A percentile compares a stretch with the other conserved stretches of the same genome.
phyloP scores from a whole-genome alignment of 345 rosid species.

The Citrus sinensis region DVS_A1.0 CM039163.1:8328001-8328500 shows the following conservation, averaged over 20 bases:
- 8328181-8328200: background rate
- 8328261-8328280: background rate
- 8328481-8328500: background rate
- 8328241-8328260: background rate
- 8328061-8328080: slow-evolving; percentile 64
- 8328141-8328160: background rate
- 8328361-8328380: background rate
- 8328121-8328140: slow-evolving; percentile 19
- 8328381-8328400: background rate
- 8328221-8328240: background rate
- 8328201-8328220: background rate
- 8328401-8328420: background rate
- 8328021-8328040: slow-evolving; percentile 61
- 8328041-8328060: slow-evolving; percentile 67
- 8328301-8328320: background rate
- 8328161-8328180: background rate
- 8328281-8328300: background rate
- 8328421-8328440: background rate
- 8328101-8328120: slow-evolving; percentile 68
- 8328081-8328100: slow-evolving; percentile 29
- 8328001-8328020: slow-evolving; percentile 54
- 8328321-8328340: background rate
- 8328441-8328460: background rate
- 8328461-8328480: background rate
- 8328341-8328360: background rate